phyloP scores from a whole-genome alignment of 2,329 filamentous ascomycete genomes.

The Fusarium sp. region DNA sequence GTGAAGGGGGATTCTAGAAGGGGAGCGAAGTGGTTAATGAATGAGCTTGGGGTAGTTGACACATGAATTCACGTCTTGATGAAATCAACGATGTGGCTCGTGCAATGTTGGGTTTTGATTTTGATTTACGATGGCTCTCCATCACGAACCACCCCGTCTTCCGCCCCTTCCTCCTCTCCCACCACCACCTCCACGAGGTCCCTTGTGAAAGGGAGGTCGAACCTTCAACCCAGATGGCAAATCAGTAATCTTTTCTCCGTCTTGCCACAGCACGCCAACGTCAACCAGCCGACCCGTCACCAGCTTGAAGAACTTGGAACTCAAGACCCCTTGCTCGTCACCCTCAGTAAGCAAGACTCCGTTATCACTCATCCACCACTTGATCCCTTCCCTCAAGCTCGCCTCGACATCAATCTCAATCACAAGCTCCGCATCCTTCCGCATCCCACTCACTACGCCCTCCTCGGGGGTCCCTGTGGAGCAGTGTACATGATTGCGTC shows the following conservation, averaged over 20 bases:
- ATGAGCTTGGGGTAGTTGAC: background rate
- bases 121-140: background rate
- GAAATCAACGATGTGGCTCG: background rate
- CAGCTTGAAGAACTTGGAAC: conserved; percentile 78
- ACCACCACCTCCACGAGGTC: conserved; percentile 59
- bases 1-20: no score
- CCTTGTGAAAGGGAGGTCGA: conserved; percentile 65
- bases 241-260: conserved; percentile 77
- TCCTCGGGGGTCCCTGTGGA: conserved; percentile 78
- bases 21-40: no score
- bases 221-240: conserved; percentile 73
- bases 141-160: conserved; percentile 34
- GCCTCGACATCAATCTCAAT: conserved; percentile 82
- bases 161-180: conserved; percentile 54
- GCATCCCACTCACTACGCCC: conserved; percentile 84
- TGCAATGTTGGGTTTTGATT: background rate
- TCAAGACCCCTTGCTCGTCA: conserved; percentile 73
- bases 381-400: conserved; percentile 75
- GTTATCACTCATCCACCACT: conserved; percentile 87
- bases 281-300: conserved; percentile 75
- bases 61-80: background rate
- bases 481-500: conserved; percentile 91
- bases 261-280: conserved; percentile 78
- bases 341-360: conserved; percentile 80
- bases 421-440: conserved; percentile 81